Base-by-base conservation (phyloP, 805 yeast genomes). In the Sungouiella blattae region DNA sequence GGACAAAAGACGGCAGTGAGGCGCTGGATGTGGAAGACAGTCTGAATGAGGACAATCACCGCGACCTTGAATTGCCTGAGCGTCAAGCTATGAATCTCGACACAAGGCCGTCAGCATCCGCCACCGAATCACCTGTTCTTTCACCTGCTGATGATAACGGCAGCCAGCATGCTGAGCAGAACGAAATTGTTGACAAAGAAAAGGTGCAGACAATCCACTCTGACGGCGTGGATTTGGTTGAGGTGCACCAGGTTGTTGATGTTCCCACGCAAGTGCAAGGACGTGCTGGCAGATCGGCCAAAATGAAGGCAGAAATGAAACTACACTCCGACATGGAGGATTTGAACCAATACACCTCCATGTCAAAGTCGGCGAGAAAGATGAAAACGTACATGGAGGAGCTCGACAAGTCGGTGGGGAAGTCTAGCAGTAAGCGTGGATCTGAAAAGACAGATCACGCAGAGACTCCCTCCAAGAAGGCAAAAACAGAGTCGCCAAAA, bases 321-420 rank as follows among this genome's bases (percentile, higher is more conserved):
- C 61, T 86, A 11, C 91, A 82, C 47, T 71, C 72, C 8, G 78
- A 80, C 53, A 83, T 86, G 71, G 75, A 74, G 39, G 81, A 81
- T 30, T 67, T 85, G 43, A 83, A 82, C 49, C 69, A 67, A 33
- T 85, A 75, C 50, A 81, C 80, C 41, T 69, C 75, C 43, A 53
- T 63, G 44, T 38, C 60, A 7, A 77, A 76, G 46, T 67, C 71
- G 18, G 64, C 68, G 15, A 49, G 61, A 16, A 66, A 65, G 39
- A 58, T 64, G 62, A 67, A 63, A 43, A 28, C 37, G 4, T 55
- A 58, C 40, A 57, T 65, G 67, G 59, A 59, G 6, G 55, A 57
- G 35, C 47, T 65, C 14, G 69, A 64, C 28, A 39, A 44, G 20
- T 13, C 45, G 3, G 26, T 28, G 13, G 21, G 42, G 3, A n/a